Evolutionary conservation across 768 basidiomycete genomes (phyloP).

Genomic region (Termitomyces sp.): DNA sequence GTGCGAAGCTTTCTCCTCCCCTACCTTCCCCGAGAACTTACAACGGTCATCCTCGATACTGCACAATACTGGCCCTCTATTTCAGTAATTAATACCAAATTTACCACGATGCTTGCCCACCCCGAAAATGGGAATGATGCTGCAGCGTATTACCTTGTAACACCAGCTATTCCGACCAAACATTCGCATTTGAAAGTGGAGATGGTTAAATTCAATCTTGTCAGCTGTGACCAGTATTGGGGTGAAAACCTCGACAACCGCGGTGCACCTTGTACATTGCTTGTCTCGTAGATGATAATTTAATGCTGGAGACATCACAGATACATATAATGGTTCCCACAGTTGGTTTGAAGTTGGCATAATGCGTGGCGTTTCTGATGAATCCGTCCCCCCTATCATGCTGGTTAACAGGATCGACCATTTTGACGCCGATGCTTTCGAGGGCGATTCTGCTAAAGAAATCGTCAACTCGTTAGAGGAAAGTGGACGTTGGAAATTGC

Average conservation of each 20-base stretch:
- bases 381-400: neutral
- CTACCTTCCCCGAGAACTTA: slow-evolving; percentile 21
- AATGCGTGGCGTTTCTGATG: slow-evolving; percentile 12
- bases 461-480: slow-evolving; percentile 9
- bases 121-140: slow-evolving; percentile 1
- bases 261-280: slow-evolving; percentile 11
- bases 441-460: slow-evolving; percentile 1
- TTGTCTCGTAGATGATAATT: neutral
- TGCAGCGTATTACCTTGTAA: slow-evolving; percentile 15
- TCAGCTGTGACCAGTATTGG: slow-evolving; percentile 26
- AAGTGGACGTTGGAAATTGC: slow-evolving; percentile 18
- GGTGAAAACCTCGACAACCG: slow-evolving; percentile 16
- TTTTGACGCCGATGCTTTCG: slow-evolving; percentile 3
- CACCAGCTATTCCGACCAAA: slow-evolving; percentile 11
- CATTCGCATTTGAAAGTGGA: slow-evolving; percentile 12
- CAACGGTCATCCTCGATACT: slow-evolving; percentile 19
- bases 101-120: slow-evolving; percentile 7
- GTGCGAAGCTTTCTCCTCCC: slow-evolving; percentile 12
- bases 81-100: neutral
- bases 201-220: slow-evolving; percentile 15
- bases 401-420: neutral
- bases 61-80: slow-evolving; percentile 24
- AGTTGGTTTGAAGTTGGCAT: slow-evolving; percentile 30
- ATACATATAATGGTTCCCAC: slow-evolving; percentile 21
- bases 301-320: slow-evolving; percentile 9